Percentiles rank a stretch among this genome's conserved stretches.
These are phyloP conservation scores for Grosmannia serpens DNA, from an alignment of 2,329 filamentous ascomycete species.

Conservation along the genomic window DNA sequence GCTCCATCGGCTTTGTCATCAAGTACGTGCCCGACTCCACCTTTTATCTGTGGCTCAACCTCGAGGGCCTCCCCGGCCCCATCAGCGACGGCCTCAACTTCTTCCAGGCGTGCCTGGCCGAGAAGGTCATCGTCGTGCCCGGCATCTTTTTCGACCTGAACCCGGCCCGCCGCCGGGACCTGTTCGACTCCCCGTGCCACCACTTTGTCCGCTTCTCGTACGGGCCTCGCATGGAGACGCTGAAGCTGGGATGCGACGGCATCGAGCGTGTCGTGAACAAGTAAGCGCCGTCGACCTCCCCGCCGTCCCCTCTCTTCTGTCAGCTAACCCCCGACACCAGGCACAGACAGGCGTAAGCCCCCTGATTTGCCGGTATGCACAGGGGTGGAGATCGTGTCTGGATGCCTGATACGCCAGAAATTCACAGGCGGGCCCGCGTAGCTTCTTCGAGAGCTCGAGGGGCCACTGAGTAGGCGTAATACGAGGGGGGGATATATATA, in stretches of 20 bases:
- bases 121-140: conserved; percentile 93
- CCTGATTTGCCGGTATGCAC: too few species aligned
- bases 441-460: too few species aligned
- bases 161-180: conserved; percentile 73
- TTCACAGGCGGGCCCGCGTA: too few species aligned
- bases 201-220: conserved; percentile 81
- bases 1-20: conserved; percentile 78
- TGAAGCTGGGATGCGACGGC: conserved; percentile 70
- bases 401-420: too few species aligned
- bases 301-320: background rate
- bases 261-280: conserved; percentile 73
- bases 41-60: conserved; percentile 76
- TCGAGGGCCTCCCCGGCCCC: conserved; percentile 57
- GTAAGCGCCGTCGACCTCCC: conserved; percentile 27
- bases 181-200: conserved; percentile 92
- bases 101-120: conserved; percentile 84
- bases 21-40: conserved; percentile 79
- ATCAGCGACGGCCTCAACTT: conserved; percentile 94
- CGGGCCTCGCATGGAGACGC: conserved; percentile 67
- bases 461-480: too few species aligned
- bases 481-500: too few species aligned
- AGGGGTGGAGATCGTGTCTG: too few species aligned
- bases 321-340: background rate
- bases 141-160: conserved; percentile 98
- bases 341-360: background rate